Conservation (phyloP, 805 yeast species). For the Kazachstania taianensis region DNA sequence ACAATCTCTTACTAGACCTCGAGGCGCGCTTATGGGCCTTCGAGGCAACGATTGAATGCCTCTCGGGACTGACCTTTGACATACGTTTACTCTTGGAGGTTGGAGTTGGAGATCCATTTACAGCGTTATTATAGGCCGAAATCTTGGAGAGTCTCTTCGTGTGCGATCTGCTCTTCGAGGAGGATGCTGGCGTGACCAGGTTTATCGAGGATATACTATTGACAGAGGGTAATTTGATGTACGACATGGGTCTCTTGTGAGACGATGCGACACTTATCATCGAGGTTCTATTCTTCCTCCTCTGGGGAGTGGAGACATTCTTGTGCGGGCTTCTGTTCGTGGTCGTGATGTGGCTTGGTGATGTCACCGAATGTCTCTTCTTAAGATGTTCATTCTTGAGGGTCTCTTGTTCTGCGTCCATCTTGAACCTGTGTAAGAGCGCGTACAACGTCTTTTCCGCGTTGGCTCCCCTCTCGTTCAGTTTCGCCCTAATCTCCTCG, state of each 20-base stretch:
- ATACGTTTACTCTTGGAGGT: slow-evolving; percentile 21
- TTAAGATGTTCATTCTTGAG: slow-evolving; percentile 29
- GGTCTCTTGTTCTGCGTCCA: slow-evolving; percentile 35
- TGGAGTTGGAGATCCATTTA: slow-evolving; percentile 25
- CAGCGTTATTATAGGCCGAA: slow-evolving; percentile 14
- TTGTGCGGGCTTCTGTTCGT: slow-evolving; percentile 7
- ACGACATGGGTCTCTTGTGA: slow-evolving; percentile 40
- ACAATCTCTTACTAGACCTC: slow-evolving; percentile 29
- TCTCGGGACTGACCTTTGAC: slow-evolving; percentile 12
- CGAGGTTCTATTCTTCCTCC: slow-evolving; percentile 33
- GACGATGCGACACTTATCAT: slow-evolving; percentile 39
- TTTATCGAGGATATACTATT: slow-evolving; percentile 15
- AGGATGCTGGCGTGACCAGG: slow-evolving; percentile 14
- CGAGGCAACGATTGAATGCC: background rate
- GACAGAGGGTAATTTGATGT: slow-evolving; percentile 27
- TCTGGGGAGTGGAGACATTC: slow-evolving; percentile 22
- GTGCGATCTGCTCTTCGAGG: slow-evolving; percentile 9
- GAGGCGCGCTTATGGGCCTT: slow-evolving; percentile 13
- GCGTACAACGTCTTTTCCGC: slow-evolving; percentile 78
- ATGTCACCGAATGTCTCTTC: slow-evolving; percentile 31
- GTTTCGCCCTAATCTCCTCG: slow-evolving; percentile 39
- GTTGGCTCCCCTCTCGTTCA: slow-evolving; percentile 47
- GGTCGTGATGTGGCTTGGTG: slow-evolving; percentile 2
- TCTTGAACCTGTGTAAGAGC: slow-evolving; percentile 60
- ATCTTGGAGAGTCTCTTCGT: slow-evolving; percentile 18